phyloP scores from a whole-genome alignment of 1,284 basidiomycete genomes.

The Phlebopus sp. region DNA sequence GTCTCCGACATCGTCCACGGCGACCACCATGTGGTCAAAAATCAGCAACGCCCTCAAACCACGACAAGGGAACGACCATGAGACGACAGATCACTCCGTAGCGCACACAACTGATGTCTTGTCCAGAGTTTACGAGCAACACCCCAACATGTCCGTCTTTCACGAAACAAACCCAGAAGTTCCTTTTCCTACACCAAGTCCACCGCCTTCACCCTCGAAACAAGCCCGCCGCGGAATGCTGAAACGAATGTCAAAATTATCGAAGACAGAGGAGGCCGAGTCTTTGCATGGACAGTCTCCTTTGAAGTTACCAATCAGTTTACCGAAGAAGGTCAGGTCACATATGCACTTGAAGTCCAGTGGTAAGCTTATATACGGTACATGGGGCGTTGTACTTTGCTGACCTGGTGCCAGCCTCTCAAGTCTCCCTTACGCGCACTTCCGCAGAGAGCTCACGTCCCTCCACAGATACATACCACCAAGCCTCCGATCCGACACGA shows the following conservation, averaged over 20 bases:
- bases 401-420: conserved; percentile 37
- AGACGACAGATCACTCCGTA: conserved; percentile 34
- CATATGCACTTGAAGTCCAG: conserved; percentile 43
- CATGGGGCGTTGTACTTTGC: background rate
- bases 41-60: conserved; percentile 52
- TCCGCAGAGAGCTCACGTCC: conserved; percentile 33
- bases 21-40: conserved; percentile 57
- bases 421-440: conserved; percentile 40
- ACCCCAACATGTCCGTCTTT: conserved; percentile 59
- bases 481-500: conserved; percentile 22
- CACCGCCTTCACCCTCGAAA: conserved; percentile 44
- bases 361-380: conserved; percentile 34
- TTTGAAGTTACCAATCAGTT: conserved; percentile 38
- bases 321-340: conserved; percentile 57
- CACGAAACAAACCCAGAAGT: conserved; percentile 36
- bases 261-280: conserved; percentile 18
- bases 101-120: conserved; percentile 42
- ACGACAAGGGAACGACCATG: conserved; percentile 39
- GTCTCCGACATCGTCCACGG: background rate
- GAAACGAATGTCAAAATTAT: conserved; percentile 35
- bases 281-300: conserved; percentile 21
- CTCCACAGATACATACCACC: conserved; percentile 24
- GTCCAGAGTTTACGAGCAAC: conserved; percentile 51
- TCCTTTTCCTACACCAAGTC: conserved; percentile 39
- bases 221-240: conserved; percentile 34